Percentiles rank a stretch among this genome's conserved stretches.
Evolutionary conservation across 768 basidiomycete genomes (phyloP).

Genomic region (Macrocybe gigantea): DNA sequence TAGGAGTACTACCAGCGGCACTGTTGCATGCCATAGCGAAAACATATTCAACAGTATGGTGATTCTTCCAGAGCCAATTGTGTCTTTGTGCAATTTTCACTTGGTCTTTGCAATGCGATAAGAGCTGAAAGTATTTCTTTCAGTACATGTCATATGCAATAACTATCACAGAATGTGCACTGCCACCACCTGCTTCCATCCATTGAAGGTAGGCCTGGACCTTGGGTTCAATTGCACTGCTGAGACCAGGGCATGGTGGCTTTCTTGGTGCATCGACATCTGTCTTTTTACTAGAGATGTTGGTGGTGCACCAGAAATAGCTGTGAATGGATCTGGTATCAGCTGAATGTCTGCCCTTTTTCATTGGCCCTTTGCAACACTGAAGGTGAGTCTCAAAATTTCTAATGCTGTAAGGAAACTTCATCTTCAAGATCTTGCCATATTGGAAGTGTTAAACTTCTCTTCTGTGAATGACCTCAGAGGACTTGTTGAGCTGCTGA

Average conservation of each 20-base stretch:
- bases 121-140: not conserved
- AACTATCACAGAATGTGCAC: slow-evolving; percentile 3
- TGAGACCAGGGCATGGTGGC: slow-evolving; percentile 9
- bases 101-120: slow-evolving; percentile 1
- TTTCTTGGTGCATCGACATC: too few relatives aligned
- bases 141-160: slow-evolving; percentile 6
- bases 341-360: not conserved
- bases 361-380: not conserved
- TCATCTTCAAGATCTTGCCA: slow-evolving; percentile 4
- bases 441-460: slow-evolving; percentile 6
- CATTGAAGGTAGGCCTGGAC: slow-evolving; percentile 10
- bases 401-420: slow-evolving; percentile 1
- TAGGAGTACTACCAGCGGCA: too few relatives aligned
- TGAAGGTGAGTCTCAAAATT: slow-evolving; percentile 5
- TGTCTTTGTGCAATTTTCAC: slow-evolving; percentile 11
- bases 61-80: slow-evolving; percentile 19
- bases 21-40: slow-evolving; percentile 14
- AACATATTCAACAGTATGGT: slow-evolving; percentile 10
- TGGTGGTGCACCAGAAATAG: not conserved
- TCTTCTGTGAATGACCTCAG: slow-evolving; percentile 4
- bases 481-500: not conserved
- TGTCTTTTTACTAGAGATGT: too few relatives aligned
- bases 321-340: not conserved
- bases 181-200: slow-evolving; percentile 9
- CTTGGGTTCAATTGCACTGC: not conserved